These are phyloP conservation scores for Cladophialophora chaetospira DNA, from an alignment of 2,329 filamentous ascomycete species.

Conservation along the genomic window DNA sequence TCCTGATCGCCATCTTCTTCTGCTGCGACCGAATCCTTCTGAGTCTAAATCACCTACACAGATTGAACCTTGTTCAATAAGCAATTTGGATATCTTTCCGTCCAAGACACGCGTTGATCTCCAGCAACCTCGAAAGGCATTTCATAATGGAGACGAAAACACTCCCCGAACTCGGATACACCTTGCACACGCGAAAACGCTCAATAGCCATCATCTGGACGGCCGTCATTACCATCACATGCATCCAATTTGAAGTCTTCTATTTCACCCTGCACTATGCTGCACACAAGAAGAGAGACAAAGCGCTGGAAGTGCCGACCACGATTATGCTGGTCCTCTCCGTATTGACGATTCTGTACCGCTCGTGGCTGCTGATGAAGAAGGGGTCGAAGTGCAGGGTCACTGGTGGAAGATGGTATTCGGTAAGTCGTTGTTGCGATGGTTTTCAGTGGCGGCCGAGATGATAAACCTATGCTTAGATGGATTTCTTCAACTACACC, in stretches of 20 bases:
- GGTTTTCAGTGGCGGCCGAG: background rate
- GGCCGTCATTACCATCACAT: background rate
- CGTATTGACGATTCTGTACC: background rate
- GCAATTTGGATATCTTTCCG: no score
- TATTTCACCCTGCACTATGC: constrained; percentile 3
- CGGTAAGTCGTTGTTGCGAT: background rate
- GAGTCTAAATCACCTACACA: no score
- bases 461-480: background rate
- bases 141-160: background rate
- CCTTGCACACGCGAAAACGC: background rate
- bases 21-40: no score
- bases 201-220: constrained; percentile 3
- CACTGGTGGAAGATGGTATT: background rate
- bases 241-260: background rate
- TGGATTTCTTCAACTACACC: constrained; percentile 1
- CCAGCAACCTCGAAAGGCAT: no score
- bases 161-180: background rate
- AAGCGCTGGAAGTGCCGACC: background rate
- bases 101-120: no score
- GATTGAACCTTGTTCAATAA: no score
- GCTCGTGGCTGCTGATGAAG: background rate
- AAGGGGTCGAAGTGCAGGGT: background rate
- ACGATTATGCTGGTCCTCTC: background rate
- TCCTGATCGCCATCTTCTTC: no score
- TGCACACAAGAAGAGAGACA: background rate